Evolutionary conservation across 306 rosid species (phyloP), one percentile per base, ranked within the genome.

Genomic region (Fragaria ananassa): DNA sequence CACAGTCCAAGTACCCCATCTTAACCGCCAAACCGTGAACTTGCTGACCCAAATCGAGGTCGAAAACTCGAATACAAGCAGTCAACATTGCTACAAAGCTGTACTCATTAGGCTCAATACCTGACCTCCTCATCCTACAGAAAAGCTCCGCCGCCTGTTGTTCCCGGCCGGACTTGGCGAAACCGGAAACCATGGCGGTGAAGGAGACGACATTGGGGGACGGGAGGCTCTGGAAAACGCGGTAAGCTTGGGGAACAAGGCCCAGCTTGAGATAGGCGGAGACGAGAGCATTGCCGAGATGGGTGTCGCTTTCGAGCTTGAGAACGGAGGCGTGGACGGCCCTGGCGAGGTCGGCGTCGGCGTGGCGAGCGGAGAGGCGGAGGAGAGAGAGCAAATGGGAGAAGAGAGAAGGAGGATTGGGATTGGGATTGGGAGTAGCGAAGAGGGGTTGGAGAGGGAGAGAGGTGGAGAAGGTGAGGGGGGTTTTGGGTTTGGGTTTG

Each of bases 51-150:
- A 91, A 39, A 9, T 83, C 82, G 15, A 86, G 60, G 53, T 84
- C 58, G 35, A 76, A 58, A 10, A 71, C 37, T 62, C 91, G 81
- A 47, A 81, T 72, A 64, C 93, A 93, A 68, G 96, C 88, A 42
- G 97, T 82, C 66, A 93, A 88, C 74, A 91, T 80, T 1, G 97
- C 94, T n/a, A 93, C 98, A 67, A 81, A 88, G 19, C 89, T 82
- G 80, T 88, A 91, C 62, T 77, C 85, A 10, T 93, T 91, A 37
- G 97, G 98, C 79, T 34, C 75, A 76, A 93, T 45, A 39, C 83
- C 83, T 10, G 85, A 79, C 34, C n/a, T 66, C 72, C 81, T 83
- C 98, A 93, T 87, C 78, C 71, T 85, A 29, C 80, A 78, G 87
- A 91, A 94, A 58, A 90, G 88, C 70, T 77, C 80, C 39, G 89